Evolutionary conservation across 768 basidiomycete genomes (phyloP), one percentile per base, ranked within the genome.

Genomic region (Hemileccinum impolitum): DNA sequence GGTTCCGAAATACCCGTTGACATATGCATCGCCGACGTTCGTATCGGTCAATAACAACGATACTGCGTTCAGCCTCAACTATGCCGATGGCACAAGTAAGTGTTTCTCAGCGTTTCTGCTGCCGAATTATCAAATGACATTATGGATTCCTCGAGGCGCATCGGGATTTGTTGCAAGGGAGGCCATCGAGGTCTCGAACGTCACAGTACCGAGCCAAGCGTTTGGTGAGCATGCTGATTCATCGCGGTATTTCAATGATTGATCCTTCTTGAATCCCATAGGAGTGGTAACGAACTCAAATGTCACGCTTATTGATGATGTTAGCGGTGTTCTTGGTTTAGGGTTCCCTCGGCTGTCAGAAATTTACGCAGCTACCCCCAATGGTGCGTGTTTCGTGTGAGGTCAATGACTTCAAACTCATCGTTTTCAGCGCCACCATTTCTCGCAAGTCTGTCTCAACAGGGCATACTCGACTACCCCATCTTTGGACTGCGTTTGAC

Each of bases 291-390:
- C 79, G 2, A 64, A 75, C 35, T 81, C 80, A 18, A 86, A 85
- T 59, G 74, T 90, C 30, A 74, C 79, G 14, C 68, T 90, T 53
- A 68, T 70, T 10, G 80, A 87, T 58, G 64, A 84, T 41, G 71
- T 81, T 8, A 90, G 86, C 50, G 89, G 89, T 3, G 67, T 91
- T 32, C 59, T 91, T 18, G 89, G 89, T 18, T 70, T 91, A 25
- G 87, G 89, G 1, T 91, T 91, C 64, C 75, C 86, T 23, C 76
- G 87, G 18, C 71, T 90, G 31, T 90, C 89, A 2, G 72, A 74
- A 12, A 82, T 91, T 23, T 67, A 76, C 6, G 60, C 56, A 19
- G 57, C 66, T 3, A 66, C 72, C 9, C 63, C 71, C 11, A 78
- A 81, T 53, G 79, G 86, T 85, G 55, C 43, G 65, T 56, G 75